Evolutionary conservation across 305 asterid species (phyloP), one percentile per base, ranked within the genome.

Genomic region (Caryopteris hybrid): DNA sequence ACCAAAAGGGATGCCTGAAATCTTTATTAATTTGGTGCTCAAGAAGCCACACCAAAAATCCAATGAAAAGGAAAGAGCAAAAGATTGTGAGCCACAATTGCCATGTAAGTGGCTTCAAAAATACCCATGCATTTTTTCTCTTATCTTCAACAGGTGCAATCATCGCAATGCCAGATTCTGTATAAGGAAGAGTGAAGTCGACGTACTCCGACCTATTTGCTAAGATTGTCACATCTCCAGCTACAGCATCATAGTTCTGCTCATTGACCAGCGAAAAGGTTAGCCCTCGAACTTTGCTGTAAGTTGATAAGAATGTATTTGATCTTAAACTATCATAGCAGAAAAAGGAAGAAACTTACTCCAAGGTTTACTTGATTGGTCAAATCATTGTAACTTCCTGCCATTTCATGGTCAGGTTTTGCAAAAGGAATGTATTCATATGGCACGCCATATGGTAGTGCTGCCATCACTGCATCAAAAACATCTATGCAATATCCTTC

Each of bases 141-240:
- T 71, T 64, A 9, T 76, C 71, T 5, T 64, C 72, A 17, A 74
- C 18, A 7, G 85, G 90, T 18, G 84, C 95, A 41, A 89, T 70
- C 89, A 87, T 80, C 5, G 75, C 68, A 5, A 85, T 76, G 2
- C 87, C 86, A 0, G 92, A 79, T 33, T 85, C 88, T 13, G 88
- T 77, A 51, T 58, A 87, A 21, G 96, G 92, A 61, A 90, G 56
- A 2, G 84, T 80, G 70, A 87, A 85, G 65, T 89, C 96, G 1
- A 82, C 86, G 58, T 74, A 84, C 33, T 68, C 69, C 12, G 90
- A 83, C 64, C 96, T 77, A 25, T 89, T 86, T 4, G 84, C 80
- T 16, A 80, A 56, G 12, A 85, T 89, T 0, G 95, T 85, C 6
- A 74, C 76, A 66, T 89, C 95, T 67, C 96, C 95, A 1, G 71